These are phyloP conservation scores for Camellia sinensis DNA, from an alignment of 148 eudicot species.

Conservation along the genomic window DNA sequence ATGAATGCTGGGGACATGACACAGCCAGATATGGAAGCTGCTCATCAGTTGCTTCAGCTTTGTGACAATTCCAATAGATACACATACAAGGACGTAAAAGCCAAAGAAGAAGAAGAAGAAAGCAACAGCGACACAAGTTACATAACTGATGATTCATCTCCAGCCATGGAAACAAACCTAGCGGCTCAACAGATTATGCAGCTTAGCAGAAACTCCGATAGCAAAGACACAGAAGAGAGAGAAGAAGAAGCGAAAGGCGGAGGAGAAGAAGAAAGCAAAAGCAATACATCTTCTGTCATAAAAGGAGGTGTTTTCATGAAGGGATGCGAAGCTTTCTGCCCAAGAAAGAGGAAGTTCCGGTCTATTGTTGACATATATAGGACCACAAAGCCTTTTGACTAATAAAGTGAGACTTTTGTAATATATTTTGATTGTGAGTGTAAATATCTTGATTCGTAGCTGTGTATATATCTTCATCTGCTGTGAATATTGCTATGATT, in stretches of 20 bases:
- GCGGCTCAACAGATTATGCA: neutral
- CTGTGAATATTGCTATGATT: neutral
- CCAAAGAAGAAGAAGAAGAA: neutral
- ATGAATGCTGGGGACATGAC: neutral
- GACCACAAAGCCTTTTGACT: conserved; percentile 1
- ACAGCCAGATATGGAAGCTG: neutral
- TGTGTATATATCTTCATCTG: neutral
- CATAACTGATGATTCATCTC: neutral
- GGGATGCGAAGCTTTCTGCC: neutral
- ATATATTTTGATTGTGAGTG: neutral
- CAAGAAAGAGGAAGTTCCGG: conserved; percentile 13
- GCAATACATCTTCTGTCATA: neutral
- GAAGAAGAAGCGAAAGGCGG: neutral
- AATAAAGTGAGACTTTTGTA: neutral
- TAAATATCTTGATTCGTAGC: neutral
- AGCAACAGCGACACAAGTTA: neutral
- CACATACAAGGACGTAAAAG: neutral
- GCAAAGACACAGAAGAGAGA: neutral
- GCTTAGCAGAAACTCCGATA: neutral
- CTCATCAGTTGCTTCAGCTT: neutral
- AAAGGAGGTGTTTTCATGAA: neutral
- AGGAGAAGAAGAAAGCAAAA: neutral
- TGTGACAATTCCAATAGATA: neutral
- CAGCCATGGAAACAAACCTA: neutral
- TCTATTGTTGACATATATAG: conserved; percentile 14